Evolutionary conservation across 2,329 filamentous ascomycete species (phyloP).

Genomic region (Colletotrichum lindemuthianum): DNA sequence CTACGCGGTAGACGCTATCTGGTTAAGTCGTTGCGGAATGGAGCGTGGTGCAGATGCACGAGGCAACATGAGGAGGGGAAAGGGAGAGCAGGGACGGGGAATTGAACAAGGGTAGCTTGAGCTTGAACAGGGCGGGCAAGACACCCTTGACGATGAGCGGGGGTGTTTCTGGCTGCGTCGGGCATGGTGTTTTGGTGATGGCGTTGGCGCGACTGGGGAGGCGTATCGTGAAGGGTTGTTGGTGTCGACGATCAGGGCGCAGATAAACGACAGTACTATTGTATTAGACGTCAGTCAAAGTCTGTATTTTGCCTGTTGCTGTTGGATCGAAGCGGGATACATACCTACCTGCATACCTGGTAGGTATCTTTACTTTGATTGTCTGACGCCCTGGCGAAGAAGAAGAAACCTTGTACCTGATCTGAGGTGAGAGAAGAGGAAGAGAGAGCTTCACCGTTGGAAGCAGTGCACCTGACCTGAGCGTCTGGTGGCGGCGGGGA

Average conservation of each 20-base stretch:
- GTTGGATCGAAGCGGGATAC: not conserved
- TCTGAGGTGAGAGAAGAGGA: no score
- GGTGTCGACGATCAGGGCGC: constrained; percentile 7
- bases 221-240: constrained; percentile 1
- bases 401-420: no score
- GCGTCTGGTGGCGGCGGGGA: not conserved
- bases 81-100: not conserved
- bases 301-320: not conserved
- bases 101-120: not conserved
- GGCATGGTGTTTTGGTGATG: not conserved
- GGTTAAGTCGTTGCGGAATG: constrained; percentile 7
- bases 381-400: no score
- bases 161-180: not conserved
- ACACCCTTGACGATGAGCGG: constrained; percentile 13
- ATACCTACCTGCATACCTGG: not conserved
- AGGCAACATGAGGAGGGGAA: not conserved
- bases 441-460: no score
- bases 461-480: no score
- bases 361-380: no score
- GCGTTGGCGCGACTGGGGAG: not conserved
- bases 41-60: constrained; percentile 15
- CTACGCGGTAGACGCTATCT: not conserved
- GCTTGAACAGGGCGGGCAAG: constrained; percentile 4
- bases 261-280: not conserved
- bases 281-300: not conserved